These are phyloP conservation scores for Fusarium sambucinum DNA, from an alignment of 2,329 filamentous ascomycete genomes.

Conservation along the genomic window DNA sequence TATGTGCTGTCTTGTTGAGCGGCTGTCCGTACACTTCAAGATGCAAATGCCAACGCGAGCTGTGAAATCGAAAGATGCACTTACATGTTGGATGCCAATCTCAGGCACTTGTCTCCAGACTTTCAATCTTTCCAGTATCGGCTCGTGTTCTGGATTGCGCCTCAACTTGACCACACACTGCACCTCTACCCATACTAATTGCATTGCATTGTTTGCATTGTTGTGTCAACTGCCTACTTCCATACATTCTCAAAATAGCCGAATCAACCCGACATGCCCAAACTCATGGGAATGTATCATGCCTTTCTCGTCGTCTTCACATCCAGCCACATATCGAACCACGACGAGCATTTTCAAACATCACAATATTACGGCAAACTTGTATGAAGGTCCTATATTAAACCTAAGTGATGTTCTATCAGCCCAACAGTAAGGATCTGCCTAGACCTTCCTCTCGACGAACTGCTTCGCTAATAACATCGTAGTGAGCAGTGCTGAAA, in stretches of 20 bases:
- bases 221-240: too few relatives aligned
- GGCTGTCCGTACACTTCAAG: conserved; percentile 3
- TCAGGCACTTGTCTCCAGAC: too few relatives aligned
- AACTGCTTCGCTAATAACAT: conserved; percentile 15
- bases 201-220: too few relatives aligned
- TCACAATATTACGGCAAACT: conserved; percentile 1
- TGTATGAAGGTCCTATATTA: conserved; percentile 13
- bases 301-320: background rate
- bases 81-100: too few relatives aligned
- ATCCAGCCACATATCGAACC: background rate
- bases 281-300: background rate
- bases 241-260: conserved; percentile 6
- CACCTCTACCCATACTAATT: too few relatives aligned
- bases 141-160: too few relatives aligned
- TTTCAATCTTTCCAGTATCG: too few relatives aligned
- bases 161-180: too few relatives aligned
- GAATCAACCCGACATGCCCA: conserved; percentile 17
- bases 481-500: conserved; percentile 12
- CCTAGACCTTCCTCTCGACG: conserved; percentile 19
- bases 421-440: conserved; percentile 10
- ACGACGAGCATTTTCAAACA: background rate
- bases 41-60: background rate
- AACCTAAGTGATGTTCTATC: conserved; percentile 9
- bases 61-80: too few relatives aligned
- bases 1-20: conserved; percentile 2